A percentile compares a stretch with the other conserved stretches of the same genome.
Conservation (phyloP, 352 stramenopile genomes). For the Globisporangium barbulae region DNA sequence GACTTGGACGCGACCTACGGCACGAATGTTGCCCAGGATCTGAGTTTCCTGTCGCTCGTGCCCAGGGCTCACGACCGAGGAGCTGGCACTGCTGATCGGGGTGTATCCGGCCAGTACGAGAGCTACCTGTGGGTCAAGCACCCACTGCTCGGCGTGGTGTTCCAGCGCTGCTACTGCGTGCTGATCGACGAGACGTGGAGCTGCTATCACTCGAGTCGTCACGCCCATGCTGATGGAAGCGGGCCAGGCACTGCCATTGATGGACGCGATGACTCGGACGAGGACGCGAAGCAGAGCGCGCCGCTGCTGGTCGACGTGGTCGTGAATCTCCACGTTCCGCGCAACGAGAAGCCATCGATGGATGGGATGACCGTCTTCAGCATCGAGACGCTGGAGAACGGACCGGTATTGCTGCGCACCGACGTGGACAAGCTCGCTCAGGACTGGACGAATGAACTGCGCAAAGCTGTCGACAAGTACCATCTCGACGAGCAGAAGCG, state of each 20-base stretch:
- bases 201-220: constrained; percentile 30
- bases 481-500: constrained; percentile 10
- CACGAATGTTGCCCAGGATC: constrained; percentile 35
- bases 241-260: background rate
- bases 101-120: constrained; percentile 16
- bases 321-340: constrained; percentile 25
- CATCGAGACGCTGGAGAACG: constrained; percentile 36
- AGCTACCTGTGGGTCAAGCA: constrained; percentile 45
- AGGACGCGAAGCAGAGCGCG: background rate
- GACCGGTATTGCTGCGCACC: constrained; percentile 31
- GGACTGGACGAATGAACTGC: constrained; percentile 32
- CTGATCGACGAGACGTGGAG: constrained; percentile 26
- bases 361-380: constrained; percentile 29
- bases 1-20: constrained; percentile 65
- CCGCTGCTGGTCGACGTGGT: constrained; percentile 29
- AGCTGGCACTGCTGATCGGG: background rate
- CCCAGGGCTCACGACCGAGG: background rate
- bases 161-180: constrained; percentile 36
- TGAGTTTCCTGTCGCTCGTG: constrained; percentile 26
- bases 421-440: constrained; percentile 29
- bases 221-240: constrained; percentile 12
- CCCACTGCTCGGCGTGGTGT: constrained; percentile 25
- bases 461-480: constrained; percentile 18
- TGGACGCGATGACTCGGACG: background rate
- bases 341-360: constrained; percentile 23